Base-by-base conservation (phyloP, 345 rosid genomes). In the Populus tremula region DNA sequence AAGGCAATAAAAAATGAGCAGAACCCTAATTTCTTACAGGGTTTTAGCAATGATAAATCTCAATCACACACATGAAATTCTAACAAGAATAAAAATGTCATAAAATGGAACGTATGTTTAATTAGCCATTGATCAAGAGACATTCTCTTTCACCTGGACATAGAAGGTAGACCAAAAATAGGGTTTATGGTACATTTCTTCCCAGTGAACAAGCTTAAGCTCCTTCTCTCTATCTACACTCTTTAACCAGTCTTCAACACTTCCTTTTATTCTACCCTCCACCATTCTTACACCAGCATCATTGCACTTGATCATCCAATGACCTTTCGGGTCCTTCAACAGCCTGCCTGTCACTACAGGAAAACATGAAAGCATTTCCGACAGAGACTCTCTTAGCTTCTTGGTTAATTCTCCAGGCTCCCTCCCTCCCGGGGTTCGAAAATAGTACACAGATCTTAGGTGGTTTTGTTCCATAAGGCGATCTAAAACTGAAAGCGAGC, bases 161-260 rank as follows among this genome's bases (percentile, higher is more conserved):
- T 91, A 85, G 87, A 91, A 87, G 11, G 97, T 87, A 56, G 98
- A 86, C 98, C 97, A 94, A 74, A 84, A 91, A 59, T 89, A 90
- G n/a, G 91, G 88, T 31, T 85, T 71, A 14, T 77, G 83, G 63
- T 70, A 77, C 87, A 92, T 85, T 0, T 89, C 93, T 76, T 94
- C 97, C 98, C 97, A 94, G 61, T 89, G 82, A 76, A 90, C 78
- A 78, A 90, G 95, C 79, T 65, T 82, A 47, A 83, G 78, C 84
- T 94, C 97, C 73, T 87, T 88, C 29, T 91, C 90, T 76, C 86
- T 84, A 11, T 80, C 89, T 2, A 89, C 87, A 62, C 50, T 76
- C 53, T 50, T 81, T 64, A 92, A 54, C 97, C 97, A 94, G 4
- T 89, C 90, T 25, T 89, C 87, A 23, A 91, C 83, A 38, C 88